Conservation (phyloP, 352 stramenopile species). For the Phytophthora pseudosyringae region DNA sequence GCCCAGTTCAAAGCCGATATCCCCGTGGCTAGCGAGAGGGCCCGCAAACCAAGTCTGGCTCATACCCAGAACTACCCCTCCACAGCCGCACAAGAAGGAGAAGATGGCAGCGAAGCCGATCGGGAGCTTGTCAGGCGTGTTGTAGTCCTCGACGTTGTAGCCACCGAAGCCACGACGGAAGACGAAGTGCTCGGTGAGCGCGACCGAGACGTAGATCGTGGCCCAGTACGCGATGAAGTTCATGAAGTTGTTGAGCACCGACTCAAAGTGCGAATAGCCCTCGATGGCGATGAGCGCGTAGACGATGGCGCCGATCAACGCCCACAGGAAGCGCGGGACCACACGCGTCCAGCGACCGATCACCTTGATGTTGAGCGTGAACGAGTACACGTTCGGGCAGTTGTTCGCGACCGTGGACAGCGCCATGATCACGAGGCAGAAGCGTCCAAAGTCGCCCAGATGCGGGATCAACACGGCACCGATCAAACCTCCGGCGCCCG, state of each 20-base stretch:
- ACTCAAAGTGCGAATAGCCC: constrained; percentile 46
- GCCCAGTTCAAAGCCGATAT: constrained; percentile 48
- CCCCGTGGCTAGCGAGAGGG: constrained; percentile 32
- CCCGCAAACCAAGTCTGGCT: constrained; percentile 50
- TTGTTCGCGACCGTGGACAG: constrained; percentile 55
- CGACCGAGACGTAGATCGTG: constrained; percentile 40
- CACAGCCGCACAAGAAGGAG: constrained; percentile 37
- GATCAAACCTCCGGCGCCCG: constrained; percentile 39
- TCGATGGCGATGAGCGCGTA: constrained; percentile 44
- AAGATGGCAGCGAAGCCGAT: constrained; percentile 45
- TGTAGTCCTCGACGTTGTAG: constrained; percentile 46
- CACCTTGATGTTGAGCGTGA: constrained; percentile 53
- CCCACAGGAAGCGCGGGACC: constrained; percentile 42
- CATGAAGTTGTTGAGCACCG: constrained; percentile 57
- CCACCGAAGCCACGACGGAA: constrained; percentile 44
- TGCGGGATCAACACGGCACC: constrained; percentile 41
- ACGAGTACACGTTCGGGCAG: constrained; percentile 54
- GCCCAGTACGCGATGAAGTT: constrained; percentile 58
- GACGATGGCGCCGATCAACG: constrained; percentile 39
- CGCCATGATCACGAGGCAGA: constrained; percentile 52
- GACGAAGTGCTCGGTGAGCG: constrained; percentile 43
- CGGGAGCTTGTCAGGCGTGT: constrained; percentile 42
- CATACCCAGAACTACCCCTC: constrained; percentile 44
- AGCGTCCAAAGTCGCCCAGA: constrained; percentile 43
- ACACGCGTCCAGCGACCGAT: constrained; percentile 39